These are phyloP conservation scores for Trichoderma aggressivum DNA, from an alignment of 2,329 filamentous ascomycete genomes.

Conservation along the genomic window DNA sequence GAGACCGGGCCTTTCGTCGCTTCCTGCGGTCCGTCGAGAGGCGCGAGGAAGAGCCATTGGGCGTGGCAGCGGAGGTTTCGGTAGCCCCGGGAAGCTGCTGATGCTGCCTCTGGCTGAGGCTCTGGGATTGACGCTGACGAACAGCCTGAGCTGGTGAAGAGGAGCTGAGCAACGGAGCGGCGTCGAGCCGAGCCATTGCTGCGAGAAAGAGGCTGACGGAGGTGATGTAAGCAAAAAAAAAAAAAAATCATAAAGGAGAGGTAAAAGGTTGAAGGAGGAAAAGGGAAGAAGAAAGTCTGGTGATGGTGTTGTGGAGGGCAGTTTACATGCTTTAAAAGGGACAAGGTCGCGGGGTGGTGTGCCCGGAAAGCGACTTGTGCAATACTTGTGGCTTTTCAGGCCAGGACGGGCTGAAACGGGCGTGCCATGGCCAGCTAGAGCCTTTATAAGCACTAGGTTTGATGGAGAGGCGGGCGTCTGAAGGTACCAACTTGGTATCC, in stretches of 20 bases:
- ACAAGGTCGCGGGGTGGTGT: background rate
- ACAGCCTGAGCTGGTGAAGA: background rate
- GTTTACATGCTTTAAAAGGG: background rate
- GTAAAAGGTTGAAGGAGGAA: no score
- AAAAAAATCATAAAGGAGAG: background rate
- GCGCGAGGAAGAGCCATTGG: background rate
- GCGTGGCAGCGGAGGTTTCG: background rate
- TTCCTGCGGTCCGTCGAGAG: conserved; percentile 7
- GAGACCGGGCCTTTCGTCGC: conserved; percentile 13
- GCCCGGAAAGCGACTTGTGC: background rate
- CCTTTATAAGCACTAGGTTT: background rate
- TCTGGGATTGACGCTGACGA: background rate
- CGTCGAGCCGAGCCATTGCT: conserved; percentile 15
- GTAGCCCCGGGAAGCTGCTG: background rate
- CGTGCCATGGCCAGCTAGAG: background rate
- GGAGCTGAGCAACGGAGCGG: conserved; percentile 6
- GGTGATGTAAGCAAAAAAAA: background rate
- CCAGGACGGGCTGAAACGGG: background rate
- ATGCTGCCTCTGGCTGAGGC: background rate
- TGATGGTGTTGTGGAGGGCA: background rate
- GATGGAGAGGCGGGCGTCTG: background rate
- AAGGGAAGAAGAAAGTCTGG: background rate
- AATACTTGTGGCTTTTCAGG: background rate
- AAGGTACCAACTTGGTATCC: background rate
- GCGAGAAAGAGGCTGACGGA: background rate